Evolutionary conservation across 192 early-diverging fungal genomes (phyloP).

Genomic region (Phycomyces nitens): DNA sequence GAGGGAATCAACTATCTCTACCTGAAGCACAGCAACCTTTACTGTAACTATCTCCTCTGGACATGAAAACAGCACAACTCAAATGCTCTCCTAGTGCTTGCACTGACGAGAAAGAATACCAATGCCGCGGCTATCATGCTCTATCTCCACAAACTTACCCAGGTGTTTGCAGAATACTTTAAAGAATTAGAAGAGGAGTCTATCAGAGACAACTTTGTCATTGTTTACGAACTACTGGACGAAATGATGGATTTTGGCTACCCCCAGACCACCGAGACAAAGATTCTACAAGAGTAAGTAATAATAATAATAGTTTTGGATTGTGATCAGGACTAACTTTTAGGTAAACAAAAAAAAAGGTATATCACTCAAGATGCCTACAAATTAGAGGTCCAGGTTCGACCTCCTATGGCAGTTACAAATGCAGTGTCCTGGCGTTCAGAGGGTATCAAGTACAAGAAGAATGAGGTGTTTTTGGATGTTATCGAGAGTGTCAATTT

Average conservation of each 20-base stretch:
- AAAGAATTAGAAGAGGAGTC: constrained; percentile 80
- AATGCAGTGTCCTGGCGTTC: constrained; percentile 91
- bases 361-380: constrained; percentile 98
- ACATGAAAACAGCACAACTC: not conserved
- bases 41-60: constrained; percentile 53
- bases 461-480: constrained; percentile 98
- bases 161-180: constrained; percentile 92
- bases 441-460: constrained; percentile 91
- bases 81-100: constrained; percentile 39
- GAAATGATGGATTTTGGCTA: constrained; percentile 88
- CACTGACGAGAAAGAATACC: constrained; percentile 95
- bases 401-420: constrained; percentile 91
- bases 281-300: constrained; percentile 78
- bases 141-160: constrained; percentile 90
- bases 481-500: constrained; percentile 98
- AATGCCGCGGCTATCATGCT: constrained; percentile 94
- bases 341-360: constrained; percentile 63
- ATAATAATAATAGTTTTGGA: not conserved
- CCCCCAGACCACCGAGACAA: constrained; percentile 81
- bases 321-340: not conserved
- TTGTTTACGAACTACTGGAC: constrained; percentile 84
- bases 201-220: constrained; percentile 84
- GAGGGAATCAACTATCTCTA: constrained; percentile 95
- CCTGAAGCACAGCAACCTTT: constrained; percentile 93
- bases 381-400: constrained; percentile 84